A percentile compares a stretch with the other conserved stretches of the same genome.
phyloP scores from a whole-genome alignment of 192 early-diverging fungal species.

The Chytriomyces hyalinus region DNA sequence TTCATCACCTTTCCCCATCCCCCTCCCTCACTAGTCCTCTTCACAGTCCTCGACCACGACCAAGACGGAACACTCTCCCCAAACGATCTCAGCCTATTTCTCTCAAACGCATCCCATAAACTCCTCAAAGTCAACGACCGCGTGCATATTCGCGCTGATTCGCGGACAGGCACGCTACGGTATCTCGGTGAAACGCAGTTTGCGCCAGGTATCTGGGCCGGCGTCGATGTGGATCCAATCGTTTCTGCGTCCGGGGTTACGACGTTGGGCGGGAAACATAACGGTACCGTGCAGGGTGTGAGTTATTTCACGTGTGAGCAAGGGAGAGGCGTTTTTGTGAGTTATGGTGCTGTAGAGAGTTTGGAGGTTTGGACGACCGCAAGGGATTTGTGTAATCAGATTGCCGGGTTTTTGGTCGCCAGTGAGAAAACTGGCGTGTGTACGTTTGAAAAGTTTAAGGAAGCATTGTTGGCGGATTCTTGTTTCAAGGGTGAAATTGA shows the following conservation, averaged over 20 bases:
- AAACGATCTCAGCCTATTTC: constrained; percentile 19
- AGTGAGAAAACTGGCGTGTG: not conserved
- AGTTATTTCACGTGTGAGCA: constrained; percentile 35
- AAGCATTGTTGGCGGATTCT: constrained; percentile 14
- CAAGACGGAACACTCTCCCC: constrained; percentile 24
- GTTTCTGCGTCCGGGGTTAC: too few relatives aligned
- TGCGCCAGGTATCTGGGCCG: constrained; percentile 78
- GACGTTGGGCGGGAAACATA: constrained; percentile 31
- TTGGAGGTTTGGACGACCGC: not conserved
- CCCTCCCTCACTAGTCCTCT: constrained; percentile 13
- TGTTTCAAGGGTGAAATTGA: constrained; percentile 13
- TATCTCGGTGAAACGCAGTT: constrained; percentile 79
- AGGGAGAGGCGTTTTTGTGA: constrained; percentile 36
- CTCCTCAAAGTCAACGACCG: constrained; percentile 12
- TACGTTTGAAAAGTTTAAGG: constrained; percentile 11
- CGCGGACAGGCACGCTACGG: constrained; percentile 62
- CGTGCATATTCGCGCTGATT: constrained; percentile 18
- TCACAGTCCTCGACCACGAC: constrained; percentile 35
- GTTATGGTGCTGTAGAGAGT: constrained; percentile 11
- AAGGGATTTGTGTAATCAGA: constrained; percentile 17
- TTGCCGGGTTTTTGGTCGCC: constrained; percentile 1
- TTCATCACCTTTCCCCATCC: not conserved
- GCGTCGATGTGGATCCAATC: constrained; percentile 73
- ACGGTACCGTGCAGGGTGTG: constrained; percentile 35
- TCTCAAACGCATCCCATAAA: constrained; percentile 4